Percentiles rank a stretch among this genome's conserved stretches.
These are phyloP conservation scores for Hanseniaspora thailandica DNA, from an alignment of 805 yeast species.

Conservation along the genomic window DNA sequence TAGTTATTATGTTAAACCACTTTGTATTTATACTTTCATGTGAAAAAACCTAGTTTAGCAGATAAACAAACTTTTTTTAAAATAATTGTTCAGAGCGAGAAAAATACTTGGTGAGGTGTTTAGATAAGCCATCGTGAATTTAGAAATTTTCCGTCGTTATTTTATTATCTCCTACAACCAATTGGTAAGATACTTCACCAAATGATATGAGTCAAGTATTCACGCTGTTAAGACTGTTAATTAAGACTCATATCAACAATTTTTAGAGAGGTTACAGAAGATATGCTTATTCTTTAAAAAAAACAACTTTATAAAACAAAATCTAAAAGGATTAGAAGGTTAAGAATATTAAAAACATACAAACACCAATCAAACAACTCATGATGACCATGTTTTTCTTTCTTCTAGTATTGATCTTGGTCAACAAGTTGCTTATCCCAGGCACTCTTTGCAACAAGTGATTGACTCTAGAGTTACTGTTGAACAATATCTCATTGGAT, in stretches of 20 bases:
- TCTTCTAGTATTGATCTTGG: conserved; percentile 76
- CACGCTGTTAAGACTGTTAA: neutral
- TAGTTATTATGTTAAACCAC: neutral
- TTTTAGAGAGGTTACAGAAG: too few relatives aligned
- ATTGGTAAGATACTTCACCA: too few relatives aligned
- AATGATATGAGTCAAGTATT: too few relatives aligned
- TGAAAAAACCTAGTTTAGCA: neutral
- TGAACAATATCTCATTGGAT: conserved; percentile 42
- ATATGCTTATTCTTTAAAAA: too few relatives aligned
- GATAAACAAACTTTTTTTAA: neutral
- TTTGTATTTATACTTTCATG: too few relatives aligned
- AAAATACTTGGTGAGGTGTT: neutral
- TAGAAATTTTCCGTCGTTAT: neutral
- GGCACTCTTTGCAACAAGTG: conserved; percentile 61
- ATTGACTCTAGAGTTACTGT: conserved; percentile 52
- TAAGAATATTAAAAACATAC: conserved; percentile 59
- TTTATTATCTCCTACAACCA: neutral
- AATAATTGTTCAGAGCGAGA: neutral
- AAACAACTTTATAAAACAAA: neutral
- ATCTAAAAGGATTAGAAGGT: conserved; percentile 27
- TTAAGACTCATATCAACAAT: too few relatives aligned
- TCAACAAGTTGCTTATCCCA: conserved; percentile 62
- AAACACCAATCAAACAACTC: conserved; percentile 57
- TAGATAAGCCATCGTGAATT: neutral
- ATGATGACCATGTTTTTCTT: conserved; percentile 79